Conservation (phyloP, 371 early-diverging fungal genomes). For the Mortierella sp. region DNA sequence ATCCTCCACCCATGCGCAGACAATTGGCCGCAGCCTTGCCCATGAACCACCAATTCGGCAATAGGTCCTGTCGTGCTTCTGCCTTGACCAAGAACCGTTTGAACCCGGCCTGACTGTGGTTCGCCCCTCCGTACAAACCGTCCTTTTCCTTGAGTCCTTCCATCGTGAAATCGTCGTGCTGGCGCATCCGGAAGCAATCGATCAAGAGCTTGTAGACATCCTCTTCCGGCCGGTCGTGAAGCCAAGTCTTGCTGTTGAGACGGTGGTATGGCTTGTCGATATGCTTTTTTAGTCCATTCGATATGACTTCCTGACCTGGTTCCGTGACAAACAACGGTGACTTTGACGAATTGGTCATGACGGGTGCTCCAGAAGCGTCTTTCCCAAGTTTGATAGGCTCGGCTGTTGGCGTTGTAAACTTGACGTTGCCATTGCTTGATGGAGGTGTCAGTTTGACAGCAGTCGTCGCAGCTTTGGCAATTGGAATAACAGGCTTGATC, state of each 20-base stretch:
- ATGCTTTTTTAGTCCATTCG: background rate
- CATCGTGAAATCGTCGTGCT: constrained; percentile 19
- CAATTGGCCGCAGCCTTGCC: constrained; percentile 8
- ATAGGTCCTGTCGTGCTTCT: background rate
- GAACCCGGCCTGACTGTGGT: constrained; percentile 7
- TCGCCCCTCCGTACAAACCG: constrained; percentile 9
- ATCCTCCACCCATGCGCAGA: constrained; percentile 6
- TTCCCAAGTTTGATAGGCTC: background rate
- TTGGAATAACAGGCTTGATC: background rate
- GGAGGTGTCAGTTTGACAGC: background rate
- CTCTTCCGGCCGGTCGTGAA: constrained; percentile 18
- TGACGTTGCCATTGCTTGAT: background rate
- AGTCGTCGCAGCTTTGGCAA: background rate
- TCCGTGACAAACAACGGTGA: constrained; percentile 5
- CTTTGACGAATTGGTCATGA: background rate
- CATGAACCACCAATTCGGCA: constrained; percentile 31
- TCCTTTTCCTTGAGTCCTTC: background rate
- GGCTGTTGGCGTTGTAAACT: background rate
- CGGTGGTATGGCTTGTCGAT: constrained; percentile 19
- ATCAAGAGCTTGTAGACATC: constrained; percentile 32
- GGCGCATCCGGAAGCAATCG: constrained; percentile 25
- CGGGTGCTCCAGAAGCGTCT: background rate
- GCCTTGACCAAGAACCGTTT: constrained; percentile 18
- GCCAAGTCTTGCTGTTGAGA: constrained; percentile 15
- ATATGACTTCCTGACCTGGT: background rate